phyloP scores from a whole-genome alignment of 2,329 filamentous ascomycete genomes.

The Alternaria sp. region DNA sequence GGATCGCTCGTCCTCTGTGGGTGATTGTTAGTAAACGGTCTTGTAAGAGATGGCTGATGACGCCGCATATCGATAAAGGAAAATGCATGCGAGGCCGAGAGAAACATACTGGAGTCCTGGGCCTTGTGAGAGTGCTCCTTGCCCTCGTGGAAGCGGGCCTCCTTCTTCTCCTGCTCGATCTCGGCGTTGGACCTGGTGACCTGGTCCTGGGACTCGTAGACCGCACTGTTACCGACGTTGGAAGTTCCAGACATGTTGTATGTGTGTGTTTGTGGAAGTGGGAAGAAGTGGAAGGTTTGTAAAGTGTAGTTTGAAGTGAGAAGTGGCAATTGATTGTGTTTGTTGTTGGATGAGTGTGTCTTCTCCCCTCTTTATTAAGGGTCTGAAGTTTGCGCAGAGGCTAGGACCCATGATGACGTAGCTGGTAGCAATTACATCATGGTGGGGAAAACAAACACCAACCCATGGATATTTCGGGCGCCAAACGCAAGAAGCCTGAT shows the following conservation, averaged over 20 bases:
- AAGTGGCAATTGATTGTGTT: background rate
- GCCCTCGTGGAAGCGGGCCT: slow-evolving; percentile 74
- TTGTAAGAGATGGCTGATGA: background rate
- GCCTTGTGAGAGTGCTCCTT: slow-evolving; percentile 70
- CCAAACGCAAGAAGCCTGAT: slow-evolving; percentile 15
- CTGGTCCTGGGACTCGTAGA: slow-evolving; percentile 82
- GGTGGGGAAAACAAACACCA: slow-evolving; percentile 27
- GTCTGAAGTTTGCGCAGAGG: slow-evolving; percentile 13
- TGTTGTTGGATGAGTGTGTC: background rate
- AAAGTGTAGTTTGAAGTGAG: background rate
- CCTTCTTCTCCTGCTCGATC: slow-evolving; percentile 58
- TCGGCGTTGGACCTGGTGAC: slow-evolving; percentile 65
- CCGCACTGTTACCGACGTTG: slow-evolving; percentile 67
- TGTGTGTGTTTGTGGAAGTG: background rate
- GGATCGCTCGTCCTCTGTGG: slow-evolving; percentile 69
- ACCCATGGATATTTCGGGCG: slow-evolving; percentile 19
- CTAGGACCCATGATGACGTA: slow-evolving; percentile 30
- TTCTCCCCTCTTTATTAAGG: slow-evolving; percentile 15
- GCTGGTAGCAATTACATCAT: slow-evolving; percentile 27
- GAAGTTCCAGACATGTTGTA: slow-evolving; percentile 61
- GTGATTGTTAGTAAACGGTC: slow-evolving; percentile 33
- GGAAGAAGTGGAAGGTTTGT: background rate
- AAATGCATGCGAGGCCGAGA: background rate
- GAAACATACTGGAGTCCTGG: slow-evolving; percentile 71
- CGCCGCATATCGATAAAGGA: background rate